Base-by-base conservation (phyloP, 768 basidiomycete genomes). In the Floccularia luteovirens region DNA sequence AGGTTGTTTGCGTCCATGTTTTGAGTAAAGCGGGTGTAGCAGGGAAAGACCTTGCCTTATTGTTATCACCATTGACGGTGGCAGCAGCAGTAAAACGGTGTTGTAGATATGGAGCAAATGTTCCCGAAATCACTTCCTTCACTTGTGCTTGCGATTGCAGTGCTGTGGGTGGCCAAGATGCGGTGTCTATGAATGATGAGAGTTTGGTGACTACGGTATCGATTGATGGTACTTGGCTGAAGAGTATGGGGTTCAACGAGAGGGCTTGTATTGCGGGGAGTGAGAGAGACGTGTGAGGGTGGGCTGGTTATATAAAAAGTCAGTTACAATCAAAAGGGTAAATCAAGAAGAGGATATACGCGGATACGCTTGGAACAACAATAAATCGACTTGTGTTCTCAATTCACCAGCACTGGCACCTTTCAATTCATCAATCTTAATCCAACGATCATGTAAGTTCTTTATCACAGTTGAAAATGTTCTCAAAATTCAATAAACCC, bases 281-380 rank as follows among this genome's bases (percentile, higher is more conserved):
- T 1, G 72, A 62, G 10, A 87, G 59, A 14, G 70, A 66, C 1
- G 63, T 62, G 50, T 93, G 91, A 0, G 81, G 75, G 48, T 94
- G 91, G 2, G 88, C 89, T 91, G 47, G 16, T 34, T 7, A 12
- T 7, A 8, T 7, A 17, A 34, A 8, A 7, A 37, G 8, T 31
- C 14, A 20, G 39, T 19, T 16, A 41, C 24, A 10, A 36, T 41
- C n/a, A 40, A 27, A n/a, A 33, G 13, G 7, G 23, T 21, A 7
- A 14, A 40, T 36, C 44, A 34, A 34, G 23, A 14, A 10, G 11
- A 34, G 13, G 3, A 70, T 86, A 31, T 52, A 90, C 89, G 82
- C 41, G 91, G 90, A 54, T 77, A 90, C 0, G 82, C 85, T 44
- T 80, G 74, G 57, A 73, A 88, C 4, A 88, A 56, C 23, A 93